phyloP scores from a whole-genome alignment of 2,329 filamentous ascomycete genomes.

The Leptographium wingfieldii region DNA sequence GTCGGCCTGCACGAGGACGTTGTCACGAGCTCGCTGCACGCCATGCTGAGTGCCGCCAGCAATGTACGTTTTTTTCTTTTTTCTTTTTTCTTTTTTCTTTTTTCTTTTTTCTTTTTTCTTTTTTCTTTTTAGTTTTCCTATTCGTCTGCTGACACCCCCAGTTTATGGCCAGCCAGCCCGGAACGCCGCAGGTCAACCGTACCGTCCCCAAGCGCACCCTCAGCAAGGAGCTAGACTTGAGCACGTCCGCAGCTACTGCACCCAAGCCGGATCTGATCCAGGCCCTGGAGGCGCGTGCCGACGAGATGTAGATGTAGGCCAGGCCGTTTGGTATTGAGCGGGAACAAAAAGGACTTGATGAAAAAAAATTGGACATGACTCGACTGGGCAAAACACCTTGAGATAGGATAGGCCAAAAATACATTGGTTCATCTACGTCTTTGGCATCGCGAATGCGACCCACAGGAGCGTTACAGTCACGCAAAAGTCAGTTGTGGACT shows the following conservation, averaged over 20 bases:
- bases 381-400: too few relatives aligned
- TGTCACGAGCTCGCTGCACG: slow-evolving; percentile 77
- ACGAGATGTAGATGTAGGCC: slow-evolving; percentile 13
- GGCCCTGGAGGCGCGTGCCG: slow-evolving; percentile 22
- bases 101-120: background rate
- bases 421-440: too few relatives aligned
- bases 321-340: background rate
- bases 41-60: slow-evolving; percentile 71
- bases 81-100: background rate
- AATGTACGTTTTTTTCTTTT: slow-evolving; percentile 48
- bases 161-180: slow-evolving; percentile 61
- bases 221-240: slow-evolving; percentile 23
- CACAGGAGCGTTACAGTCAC: background rate
- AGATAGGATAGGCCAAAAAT: too few relatives aligned
- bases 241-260: slow-evolving; percentile 9
- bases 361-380: background rate
- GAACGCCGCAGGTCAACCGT: slow-evolving; percentile 41
- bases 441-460: too few relatives aligned
- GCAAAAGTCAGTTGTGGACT: background rate
- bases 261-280: slow-evolving; percentile 17
- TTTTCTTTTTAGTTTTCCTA: background rate
- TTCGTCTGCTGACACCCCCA: slow-evolving; percentile 20
- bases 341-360: background rate
- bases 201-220: slow-evolving; percentile 39
- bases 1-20: slow-evolving; percentile 89